Percentiles rank a stretch among this genome's conserved stretches.
phyloP scores from a whole-genome alignment of 2,329 filamentous ascomycete genomes.

The Arachnomyces sp. region DNA sequence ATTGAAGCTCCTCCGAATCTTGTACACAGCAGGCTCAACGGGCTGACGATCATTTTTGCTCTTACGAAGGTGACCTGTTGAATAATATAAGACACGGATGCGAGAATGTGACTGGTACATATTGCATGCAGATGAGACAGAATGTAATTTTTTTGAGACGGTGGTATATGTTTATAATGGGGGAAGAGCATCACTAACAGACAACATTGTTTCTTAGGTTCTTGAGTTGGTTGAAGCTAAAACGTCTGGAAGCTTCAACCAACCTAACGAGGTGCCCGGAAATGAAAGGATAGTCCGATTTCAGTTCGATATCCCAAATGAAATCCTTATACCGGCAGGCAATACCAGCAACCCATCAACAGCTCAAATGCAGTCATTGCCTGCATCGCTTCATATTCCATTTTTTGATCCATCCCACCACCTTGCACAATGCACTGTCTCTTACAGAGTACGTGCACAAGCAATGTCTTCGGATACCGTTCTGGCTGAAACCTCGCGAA shows the following conservation, averaged over 20 bases:
- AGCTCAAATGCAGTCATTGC: slow-evolving; percentile 5
- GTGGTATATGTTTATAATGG: neutral
- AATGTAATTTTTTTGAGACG: slow-evolving; percentile 3
- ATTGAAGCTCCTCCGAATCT: no score
- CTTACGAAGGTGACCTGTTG: neutral
- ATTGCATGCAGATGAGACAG: slow-evolving; percentile 7
- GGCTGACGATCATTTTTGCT: no score
- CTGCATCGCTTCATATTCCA: slow-evolving; percentile 2
- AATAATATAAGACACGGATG: neutral
- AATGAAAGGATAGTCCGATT: slow-evolving; percentile 4
- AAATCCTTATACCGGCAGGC: slow-evolving; percentile 7
- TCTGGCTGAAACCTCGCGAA: neutral
- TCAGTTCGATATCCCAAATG: slow-evolving; percentile 4
- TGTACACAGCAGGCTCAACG: no score
- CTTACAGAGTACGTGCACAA: slow-evolving; percentile 4
- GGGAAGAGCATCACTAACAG: slow-evolving; percentile 3
- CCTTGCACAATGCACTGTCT: slow-evolving; percentile 1
- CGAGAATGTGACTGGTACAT: neutral
- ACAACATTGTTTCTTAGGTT: slow-evolving; percentile 1
- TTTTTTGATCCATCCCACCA: no score
- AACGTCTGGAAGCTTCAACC: no score
- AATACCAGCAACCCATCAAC: slow-evolving; percentile 2
- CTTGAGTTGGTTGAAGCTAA: no score
- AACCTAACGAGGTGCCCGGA: neutral
- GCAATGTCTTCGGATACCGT: neutral